These are phyloP conservation scores for Candida albicans DNA, from an alignment of 1,139 yeast genomes.

Conservation along the genomic window DNA sequence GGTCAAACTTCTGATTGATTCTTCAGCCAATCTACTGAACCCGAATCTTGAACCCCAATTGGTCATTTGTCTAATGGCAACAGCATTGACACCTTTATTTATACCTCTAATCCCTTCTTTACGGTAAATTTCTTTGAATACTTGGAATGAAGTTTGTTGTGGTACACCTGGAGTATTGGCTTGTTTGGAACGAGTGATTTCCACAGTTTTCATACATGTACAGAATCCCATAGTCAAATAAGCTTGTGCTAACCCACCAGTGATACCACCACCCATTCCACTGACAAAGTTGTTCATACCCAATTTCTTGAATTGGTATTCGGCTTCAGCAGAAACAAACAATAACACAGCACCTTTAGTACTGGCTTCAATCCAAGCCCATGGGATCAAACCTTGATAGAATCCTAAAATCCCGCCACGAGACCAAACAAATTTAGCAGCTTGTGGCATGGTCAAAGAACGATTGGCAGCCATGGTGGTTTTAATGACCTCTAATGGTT, in stretches of 20 bases:
- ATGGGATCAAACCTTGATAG: constrained; percentile 96
- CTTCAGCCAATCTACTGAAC: constrained; percentile 87
- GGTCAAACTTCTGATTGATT: constrained; percentile 62
- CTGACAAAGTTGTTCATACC: constrained; percentile 74
- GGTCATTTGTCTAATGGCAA: constrained; percentile 96
- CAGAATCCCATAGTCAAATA: constrained; percentile 96
- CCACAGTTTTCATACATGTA: constrained; percentile 97
- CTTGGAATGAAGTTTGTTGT: constrained; percentile 79
- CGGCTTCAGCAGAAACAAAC: constrained; percentile 91
- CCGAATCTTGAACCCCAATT: constrained; percentile 99
- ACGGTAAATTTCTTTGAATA: constrained; percentile 77
- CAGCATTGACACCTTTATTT: constrained; percentile 98
- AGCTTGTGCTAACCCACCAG: constrained; percentile 96
- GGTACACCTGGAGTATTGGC: constrained; percentile 58
- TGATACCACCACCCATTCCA: constrained; percentile 93
- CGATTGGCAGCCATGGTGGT: constrained; percentile 99
- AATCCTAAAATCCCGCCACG: constrained; percentile 92
- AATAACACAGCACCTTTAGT: constrained; percentile 97
- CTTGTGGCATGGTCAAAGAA: constrained; percentile 61
- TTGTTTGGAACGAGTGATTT: constrained; percentile 87
- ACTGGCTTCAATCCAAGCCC: constrained; percentile 99
- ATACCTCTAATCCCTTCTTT: constrained; percentile 92
- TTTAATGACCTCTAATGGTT: constrained; percentile 91
- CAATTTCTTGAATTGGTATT: constrained; percentile 64
- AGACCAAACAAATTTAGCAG: constrained; percentile 78